Evolutionary conservation across 331 rosid genomes (phyloP), one percentile per base, ranked within the genome.

Genomic region (Pyracantha coccinea): DNA sequence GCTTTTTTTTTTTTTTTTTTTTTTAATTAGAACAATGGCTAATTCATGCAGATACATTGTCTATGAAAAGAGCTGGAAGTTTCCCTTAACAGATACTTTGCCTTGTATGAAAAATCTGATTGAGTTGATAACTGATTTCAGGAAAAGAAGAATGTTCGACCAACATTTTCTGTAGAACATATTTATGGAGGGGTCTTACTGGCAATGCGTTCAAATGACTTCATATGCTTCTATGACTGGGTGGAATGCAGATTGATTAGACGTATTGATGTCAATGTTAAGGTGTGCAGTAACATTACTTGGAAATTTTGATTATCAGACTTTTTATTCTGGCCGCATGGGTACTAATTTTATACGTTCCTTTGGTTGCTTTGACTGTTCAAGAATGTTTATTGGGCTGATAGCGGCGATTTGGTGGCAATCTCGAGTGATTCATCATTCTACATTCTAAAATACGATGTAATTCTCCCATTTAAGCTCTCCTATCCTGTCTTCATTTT

Each of bases 371-470:
- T 27, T 41, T 59, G 54, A 58, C 45, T 72, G 20, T 77, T 66
- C 71, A 61, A 85, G 89, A 85, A 82, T 71, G 65, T 85, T 47
- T 85, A 85, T 77, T 85, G 89, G 89, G 86, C 86, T 74, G 89
- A 82, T 71, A 79, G 89, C 3, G 86, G 88, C 74, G 88, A 85
- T 79, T 79, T 85, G 85, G 84, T 85, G 78, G 83, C 83, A 44
- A 82, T 85, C 29, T 54, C 81, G 1, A 85, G 85, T 62, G 85
- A 79, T 66, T 73, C 86, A 60, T 79, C 89, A 66, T 85, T 85
- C 66, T 85, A 85, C 77, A 66, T 85, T 45, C 73, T 85, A 67
- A 85, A 79, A 77, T 85, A 85, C 79, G 66, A 85, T 66, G 89
- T 85, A 77, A 82, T n/a, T 31, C 62, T 41, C 35, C 52, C 55